A percentile compares a stretch with the other conserved stretches of the same genome.
Evolutionary conservation across 192 early-diverging fungal species (phyloP).

Genomic region (Coemansia sp.): DNA sequence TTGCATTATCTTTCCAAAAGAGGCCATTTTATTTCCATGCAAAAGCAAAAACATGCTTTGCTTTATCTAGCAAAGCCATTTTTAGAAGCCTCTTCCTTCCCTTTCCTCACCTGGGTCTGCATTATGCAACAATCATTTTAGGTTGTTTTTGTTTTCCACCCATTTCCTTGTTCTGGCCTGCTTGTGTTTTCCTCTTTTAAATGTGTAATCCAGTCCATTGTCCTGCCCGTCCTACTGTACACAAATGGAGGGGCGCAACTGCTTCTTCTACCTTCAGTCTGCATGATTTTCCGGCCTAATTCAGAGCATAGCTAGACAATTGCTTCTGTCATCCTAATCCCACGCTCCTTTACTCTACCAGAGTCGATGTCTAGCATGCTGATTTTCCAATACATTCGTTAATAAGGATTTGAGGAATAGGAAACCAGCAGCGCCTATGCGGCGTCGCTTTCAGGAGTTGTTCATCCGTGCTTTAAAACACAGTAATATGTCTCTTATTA

Average conservation of each 20-base stretch:
- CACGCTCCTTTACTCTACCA: background rate
- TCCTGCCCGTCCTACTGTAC: background rate
- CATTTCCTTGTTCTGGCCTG: background rate
- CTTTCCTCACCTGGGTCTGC: background rate
- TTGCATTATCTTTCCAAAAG: background rate
- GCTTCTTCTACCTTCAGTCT: background rate
- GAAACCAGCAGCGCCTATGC: background rate
- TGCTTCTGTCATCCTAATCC: background rate
- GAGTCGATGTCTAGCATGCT: too few species aligned
- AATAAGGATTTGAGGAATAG: too few species aligned
- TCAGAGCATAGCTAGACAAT: background rate
- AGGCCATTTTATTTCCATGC: too few species aligned
- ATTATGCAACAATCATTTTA: conserved; percentile 6
- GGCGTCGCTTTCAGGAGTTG: background rate
- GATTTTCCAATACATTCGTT: too few species aligned
- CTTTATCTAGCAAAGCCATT: conserved; percentile 1
- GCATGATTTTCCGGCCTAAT: background rate
- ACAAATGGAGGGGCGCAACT: background rate
- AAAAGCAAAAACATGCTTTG: too few species aligned
- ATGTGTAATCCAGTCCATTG: background rate
- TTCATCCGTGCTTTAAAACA: background rate
- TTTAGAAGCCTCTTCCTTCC: conserved; percentile 4
- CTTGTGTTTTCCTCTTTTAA: background rate
- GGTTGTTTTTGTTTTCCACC: background rate
- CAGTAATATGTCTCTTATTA: conserved; percentile 4